These are phyloP conservation scores for Colletotrichum sp. DNA, from an alignment of 2,329 filamentous ascomycete genomes.

Conservation along the genomic window DNA sequence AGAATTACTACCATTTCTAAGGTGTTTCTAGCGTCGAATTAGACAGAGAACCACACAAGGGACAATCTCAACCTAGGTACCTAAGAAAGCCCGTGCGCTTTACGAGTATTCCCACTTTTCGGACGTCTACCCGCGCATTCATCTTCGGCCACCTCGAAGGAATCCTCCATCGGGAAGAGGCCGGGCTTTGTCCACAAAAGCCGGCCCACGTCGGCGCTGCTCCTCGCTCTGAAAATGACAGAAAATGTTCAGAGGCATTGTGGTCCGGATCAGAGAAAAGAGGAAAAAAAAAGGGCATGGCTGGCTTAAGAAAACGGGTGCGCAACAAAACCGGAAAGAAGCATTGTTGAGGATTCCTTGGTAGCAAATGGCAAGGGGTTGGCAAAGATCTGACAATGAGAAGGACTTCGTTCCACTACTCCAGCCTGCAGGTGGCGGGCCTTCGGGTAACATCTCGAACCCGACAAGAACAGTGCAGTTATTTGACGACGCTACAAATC, in stretches of 20 bases:
- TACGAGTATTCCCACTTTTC: background rate
- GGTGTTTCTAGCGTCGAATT: too few species aligned
- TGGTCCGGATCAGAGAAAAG: background rate
- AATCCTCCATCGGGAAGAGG: background rate
- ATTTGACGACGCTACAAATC: background rate
- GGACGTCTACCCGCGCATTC: background rate
- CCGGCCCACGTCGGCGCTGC: background rate
- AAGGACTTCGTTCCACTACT: background rate
- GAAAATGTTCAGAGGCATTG: background rate
- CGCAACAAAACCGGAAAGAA: background rate
- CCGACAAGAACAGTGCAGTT: background rate
- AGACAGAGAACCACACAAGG: background rate
- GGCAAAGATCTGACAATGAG: background rate
- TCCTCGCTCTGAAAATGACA: background rate
- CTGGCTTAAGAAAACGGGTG: background rate
- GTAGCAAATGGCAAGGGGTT: background rate
- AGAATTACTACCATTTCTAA: too few species aligned
- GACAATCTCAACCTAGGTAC: background rate
- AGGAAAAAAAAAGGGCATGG: background rate
- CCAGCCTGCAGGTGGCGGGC: background rate
- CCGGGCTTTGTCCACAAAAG: background rate
- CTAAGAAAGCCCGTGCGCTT: background rate
- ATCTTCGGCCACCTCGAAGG: background rate
- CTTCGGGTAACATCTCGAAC: background rate
- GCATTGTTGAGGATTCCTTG: background rate